Base-by-base conservation (phyloP, 345 rosid species). In the Eucalyptus marginata region DNA sequence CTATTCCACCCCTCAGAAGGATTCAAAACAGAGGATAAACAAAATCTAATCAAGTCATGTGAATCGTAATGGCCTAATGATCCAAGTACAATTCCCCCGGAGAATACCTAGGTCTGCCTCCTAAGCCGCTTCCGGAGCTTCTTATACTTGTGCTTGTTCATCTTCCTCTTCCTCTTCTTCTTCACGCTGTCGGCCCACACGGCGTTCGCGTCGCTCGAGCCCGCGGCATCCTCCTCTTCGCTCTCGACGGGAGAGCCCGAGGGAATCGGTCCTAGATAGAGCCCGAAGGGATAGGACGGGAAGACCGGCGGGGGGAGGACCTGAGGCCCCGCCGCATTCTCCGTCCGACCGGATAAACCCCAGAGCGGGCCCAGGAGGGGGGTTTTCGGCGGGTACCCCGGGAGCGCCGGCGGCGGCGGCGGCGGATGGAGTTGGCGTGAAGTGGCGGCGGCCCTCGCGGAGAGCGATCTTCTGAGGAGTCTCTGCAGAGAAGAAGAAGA, bases 101-200 rank as follows among this genome's bases (percentile, higher is more conserved):
- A 36, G 68, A 52, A 58, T 59, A 40, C 52, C 81, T 64, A 89
- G 58, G 90, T 89, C 90, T 89, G 56, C 88, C 91, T 88, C 88
- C 98, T 92, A 50, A 93, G 95, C 59, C 92, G 92, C 93, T 95
- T 97, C 94, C 95, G 94, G 86, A 89, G 90, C 90, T 89, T 89
- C 87, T 86, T 86, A 40, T 86, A 89, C 90, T 89, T 89, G 87
- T 89, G 99, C 95, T 97, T 97, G 91, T 97, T 97, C 99, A 96
- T 97, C 96, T 96, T 97, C 95, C 93, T 96, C 98, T 97, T 96
- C 94, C 99, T 94, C 95, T 96, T 97, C 95, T 97, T 97, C 96
- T 97, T 97, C 93, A 95, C 98, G 88, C 98, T 96, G 89, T 97
- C 98, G 4, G 98, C 97, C 92, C 98, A 92, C 89, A 95, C 88